These are phyloP conservation scores for Candida qinlingensis DNA, from an alignment of 805 yeast genomes.

Conservation along the genomic window DNA sequence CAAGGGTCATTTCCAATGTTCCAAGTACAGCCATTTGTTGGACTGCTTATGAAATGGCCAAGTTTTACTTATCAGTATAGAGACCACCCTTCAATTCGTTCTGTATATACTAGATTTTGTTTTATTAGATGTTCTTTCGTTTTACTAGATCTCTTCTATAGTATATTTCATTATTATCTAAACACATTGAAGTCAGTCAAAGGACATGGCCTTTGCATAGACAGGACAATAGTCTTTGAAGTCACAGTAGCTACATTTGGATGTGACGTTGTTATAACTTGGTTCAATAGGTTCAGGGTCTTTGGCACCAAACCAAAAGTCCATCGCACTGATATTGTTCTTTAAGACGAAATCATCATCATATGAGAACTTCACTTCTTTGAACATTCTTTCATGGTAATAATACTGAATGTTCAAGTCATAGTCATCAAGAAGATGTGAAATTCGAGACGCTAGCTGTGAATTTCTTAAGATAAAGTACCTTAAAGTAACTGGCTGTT, in stretches of 20 bases:
- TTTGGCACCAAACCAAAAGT: slow-evolving; percentile 57
- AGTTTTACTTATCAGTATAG: slow-evolving; percentile 32
- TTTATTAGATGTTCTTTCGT: too few species aligned
- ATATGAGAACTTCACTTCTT: slow-evolving; percentile 35
- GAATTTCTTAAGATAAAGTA: slow-evolving; percentile 51
- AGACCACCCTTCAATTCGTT: slow-evolving; percentile 18
- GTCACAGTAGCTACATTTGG: slow-evolving; percentile 51
- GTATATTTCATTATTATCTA: too few species aligned
- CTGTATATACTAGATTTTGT: background rate
- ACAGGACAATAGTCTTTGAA: slow-evolving; percentile 36
- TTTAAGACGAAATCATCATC: slow-evolving; percentile 26
- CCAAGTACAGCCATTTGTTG: slow-evolving; percentile 96
- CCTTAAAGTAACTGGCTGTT: slow-evolving; percentile 47
- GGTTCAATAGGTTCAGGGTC: slow-evolving; percentile 39
- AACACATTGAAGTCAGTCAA: background rate
- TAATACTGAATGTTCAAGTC: slow-evolving; percentile 48
- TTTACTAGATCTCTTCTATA: too few species aligned
- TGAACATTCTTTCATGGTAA: slow-evolving; percentile 37
- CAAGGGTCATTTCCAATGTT: slow-evolving; percentile 86
- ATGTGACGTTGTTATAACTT: slow-evolving; percentile 28
- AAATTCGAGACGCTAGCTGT: slow-evolving; percentile 36
- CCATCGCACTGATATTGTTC: slow-evolving; percentile 31
- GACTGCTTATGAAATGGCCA: slow-evolving; percentile 98
- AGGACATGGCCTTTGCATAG: slow-evolving; percentile 21
- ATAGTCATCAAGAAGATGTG: slow-evolving; percentile 29